These are phyloP conservation scores for Tagetes erecta DNA, from an alignment of 129 eudicot genomes.

Conservation along the genomic window DNA sequence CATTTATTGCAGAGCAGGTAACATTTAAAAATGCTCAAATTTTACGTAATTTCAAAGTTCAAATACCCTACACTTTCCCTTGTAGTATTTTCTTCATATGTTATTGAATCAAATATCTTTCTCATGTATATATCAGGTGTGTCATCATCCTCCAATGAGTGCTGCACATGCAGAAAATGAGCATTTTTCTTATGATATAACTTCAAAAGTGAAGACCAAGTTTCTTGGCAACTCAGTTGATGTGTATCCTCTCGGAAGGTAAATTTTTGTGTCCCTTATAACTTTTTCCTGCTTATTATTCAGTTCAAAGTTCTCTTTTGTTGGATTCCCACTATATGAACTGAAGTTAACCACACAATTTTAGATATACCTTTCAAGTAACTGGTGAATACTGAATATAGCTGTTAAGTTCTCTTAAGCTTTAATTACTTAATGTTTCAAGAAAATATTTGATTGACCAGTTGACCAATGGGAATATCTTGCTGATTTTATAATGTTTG, in stretches of 20 bases:
- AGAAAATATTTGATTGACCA: neutral
- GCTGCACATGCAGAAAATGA: conserved; percentile 96
- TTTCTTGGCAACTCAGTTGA: conserved; percentile 92
- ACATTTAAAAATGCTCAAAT: conserved; percentile 10
- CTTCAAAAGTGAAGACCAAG: conserved; percentile 91
- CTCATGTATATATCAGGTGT: conserved; percentile 47
- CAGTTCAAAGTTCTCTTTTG: neutral
- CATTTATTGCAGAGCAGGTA: conserved; percentile 92
- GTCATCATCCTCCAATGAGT: conserved; percentile 98
- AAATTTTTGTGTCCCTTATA: neutral
- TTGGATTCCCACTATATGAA: neutral
- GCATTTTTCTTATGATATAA: conserved; percentile 79
- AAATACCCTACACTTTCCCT: neutral
- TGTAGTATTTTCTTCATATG: neutral
- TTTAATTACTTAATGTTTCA: neutral
- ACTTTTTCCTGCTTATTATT: neutral
- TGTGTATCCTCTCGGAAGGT: conserved; percentile 97
- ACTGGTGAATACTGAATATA: neutral
- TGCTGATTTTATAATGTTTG: conserved; percentile 1
- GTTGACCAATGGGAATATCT: neutral
- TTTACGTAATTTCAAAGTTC: neutral
- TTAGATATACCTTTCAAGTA: neutral
- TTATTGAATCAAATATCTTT: neutral
- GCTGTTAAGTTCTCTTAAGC: neutral
- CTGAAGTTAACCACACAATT: conserved; percentile 5